Conservation (phyloP, 1,139 yeast genomes). For the Diutina catenulata region DNA sequence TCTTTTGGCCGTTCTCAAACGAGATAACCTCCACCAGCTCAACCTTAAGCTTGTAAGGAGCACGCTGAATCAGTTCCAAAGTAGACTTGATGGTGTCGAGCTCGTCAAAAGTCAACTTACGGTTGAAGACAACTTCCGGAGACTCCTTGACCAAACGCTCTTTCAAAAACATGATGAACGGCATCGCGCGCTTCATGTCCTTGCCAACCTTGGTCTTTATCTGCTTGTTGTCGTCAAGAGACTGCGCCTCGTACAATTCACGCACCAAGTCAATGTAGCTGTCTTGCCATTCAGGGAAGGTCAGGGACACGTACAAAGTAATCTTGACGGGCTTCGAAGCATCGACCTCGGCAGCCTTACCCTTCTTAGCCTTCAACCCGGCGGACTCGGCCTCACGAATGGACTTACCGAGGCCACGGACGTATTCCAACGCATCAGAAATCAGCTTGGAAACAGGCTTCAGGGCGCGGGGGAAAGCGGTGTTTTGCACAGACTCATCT, state of each 20-base stretch:
- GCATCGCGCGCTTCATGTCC: conserved; percentile 96
- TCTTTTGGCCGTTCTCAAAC: conserved; percentile 48
- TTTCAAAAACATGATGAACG: conserved; percentile 78
- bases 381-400: conserved; percentile 90
- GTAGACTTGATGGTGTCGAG: conserved; percentile 52
- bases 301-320: conserved; percentile 58
- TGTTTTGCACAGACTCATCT: conserved; percentile 53
- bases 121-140: conserved; percentile 70
- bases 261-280: conserved; percentile 75
- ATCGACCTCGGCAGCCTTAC: conserved; percentile 60
- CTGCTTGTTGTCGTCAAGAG: conserved; percentile 48
- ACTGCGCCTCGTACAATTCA: conserved; percentile 55
- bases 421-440: conserved; percentile 63
- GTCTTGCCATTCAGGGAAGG: conserved; percentile 97
- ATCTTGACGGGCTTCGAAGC: conserved; percentile 60
- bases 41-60: conserved; percentile 54
- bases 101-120: conserved; percentile 79
- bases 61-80: conserved; percentile 42
- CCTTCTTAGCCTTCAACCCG: conserved; percentile 84
- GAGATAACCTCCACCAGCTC: conserved; percentile 42
- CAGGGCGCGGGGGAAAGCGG: conserved; percentile 66
- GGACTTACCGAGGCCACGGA: conserved; percentile 65
- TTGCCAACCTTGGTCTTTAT: conserved; percentile 56
- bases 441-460: conserved; percentile 52
- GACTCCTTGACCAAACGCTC: conserved; percentile 61